Conservation (phyloP, 257 asterid genomes). For the Plantago elongata region DNA sequence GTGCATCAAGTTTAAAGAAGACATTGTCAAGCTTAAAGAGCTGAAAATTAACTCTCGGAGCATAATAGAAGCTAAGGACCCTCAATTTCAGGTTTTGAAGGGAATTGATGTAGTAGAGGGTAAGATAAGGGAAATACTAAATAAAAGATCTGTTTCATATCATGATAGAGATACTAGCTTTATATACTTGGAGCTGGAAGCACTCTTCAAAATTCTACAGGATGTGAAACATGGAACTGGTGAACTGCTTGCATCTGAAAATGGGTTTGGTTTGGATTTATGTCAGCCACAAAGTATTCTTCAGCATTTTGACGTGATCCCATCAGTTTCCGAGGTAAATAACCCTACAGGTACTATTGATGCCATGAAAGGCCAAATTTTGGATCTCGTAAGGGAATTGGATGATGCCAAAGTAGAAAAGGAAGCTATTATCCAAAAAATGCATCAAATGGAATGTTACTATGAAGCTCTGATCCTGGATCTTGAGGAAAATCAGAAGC, state of each 20-base stretch:
- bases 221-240: conserved; percentile 51
- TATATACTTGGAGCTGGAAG: conserved; percentile 64
- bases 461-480: conserved; percentile 89
- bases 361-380: conserved; percentile 68
- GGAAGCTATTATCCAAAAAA: conserved; percentile 63
- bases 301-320: conserved; percentile 48
- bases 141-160: conserved; percentile 36
- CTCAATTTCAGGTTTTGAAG: conserved; percentile 37
- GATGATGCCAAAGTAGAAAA: conserved; percentile 88
- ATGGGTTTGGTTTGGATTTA: conserved; percentile 65
- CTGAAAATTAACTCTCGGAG: conserved; percentile 43
- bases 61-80: conserved; percentile 23
- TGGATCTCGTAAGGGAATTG: conserved; percentile 81
- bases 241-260: conserved; percentile 42
- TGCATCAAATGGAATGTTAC: conserved; percentile 93
- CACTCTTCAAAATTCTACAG: conserved; percentile 45
- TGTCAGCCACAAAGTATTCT: conserved; percentile 70
- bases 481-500: conserved; percentile 94
- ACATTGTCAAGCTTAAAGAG: conserved; percentile 43
- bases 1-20: conserved; percentile 61
- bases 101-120: conserved; percentile 57
- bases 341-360: conserved; percentile 46
- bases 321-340: conserved; percentile 50
- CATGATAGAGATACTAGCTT: conserved; percentile 49
- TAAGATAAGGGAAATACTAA: conserved; percentile 59